phyloP scores from a whole-genome alignment of 73 alveolate species.

The Effrenium voratum region DNA sequence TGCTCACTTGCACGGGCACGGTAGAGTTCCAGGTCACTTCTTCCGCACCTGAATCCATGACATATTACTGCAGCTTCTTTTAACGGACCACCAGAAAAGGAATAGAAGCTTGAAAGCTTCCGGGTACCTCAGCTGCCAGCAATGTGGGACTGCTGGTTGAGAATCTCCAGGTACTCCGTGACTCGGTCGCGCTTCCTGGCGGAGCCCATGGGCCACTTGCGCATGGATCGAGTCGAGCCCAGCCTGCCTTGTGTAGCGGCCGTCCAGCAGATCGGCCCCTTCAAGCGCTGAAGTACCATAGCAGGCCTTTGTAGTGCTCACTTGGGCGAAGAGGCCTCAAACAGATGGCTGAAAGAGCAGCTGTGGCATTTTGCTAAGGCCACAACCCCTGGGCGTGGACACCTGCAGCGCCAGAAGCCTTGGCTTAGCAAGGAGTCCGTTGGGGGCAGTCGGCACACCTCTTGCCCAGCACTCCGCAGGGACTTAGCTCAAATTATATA shows the following conservation, averaged over 20 bases:
- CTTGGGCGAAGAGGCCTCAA: neutral
- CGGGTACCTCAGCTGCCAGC: neutral
- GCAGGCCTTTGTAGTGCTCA: neutral
- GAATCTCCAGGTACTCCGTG: constrained; percentile 84
- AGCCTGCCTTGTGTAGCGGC: constrained; percentile 48
- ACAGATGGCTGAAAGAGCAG: neutral
- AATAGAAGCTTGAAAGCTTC: neutral
- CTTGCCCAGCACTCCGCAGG: neutral
- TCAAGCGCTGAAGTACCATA: constrained; percentile 28
- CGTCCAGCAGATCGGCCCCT: constrained; percentile 78
- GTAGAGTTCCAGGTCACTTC: constrained; percentile 20
- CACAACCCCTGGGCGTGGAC: constrained; percentile 63
- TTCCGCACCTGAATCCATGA: constrained; percentile 14
- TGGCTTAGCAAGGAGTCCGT: neutral
- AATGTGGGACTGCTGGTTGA: constrained; percentile 84
- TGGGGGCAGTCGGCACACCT: neutral
- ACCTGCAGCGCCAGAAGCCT: constrained; percentile 42
- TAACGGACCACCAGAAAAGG: neutral
- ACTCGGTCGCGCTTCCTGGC: constrained; percentile 73
- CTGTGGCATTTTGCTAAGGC: neutral
- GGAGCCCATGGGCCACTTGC: neutral
- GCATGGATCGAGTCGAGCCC: neutral
- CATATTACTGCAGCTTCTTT: neutral
- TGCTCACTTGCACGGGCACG: neutral
- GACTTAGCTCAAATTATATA: neutral